Percentiles rank a stretch among this genome's conserved stretches.
phyloP scores from a whole-genome alignment of 164 flowering plant species.

The Pachysandra terminalis region DNA sequence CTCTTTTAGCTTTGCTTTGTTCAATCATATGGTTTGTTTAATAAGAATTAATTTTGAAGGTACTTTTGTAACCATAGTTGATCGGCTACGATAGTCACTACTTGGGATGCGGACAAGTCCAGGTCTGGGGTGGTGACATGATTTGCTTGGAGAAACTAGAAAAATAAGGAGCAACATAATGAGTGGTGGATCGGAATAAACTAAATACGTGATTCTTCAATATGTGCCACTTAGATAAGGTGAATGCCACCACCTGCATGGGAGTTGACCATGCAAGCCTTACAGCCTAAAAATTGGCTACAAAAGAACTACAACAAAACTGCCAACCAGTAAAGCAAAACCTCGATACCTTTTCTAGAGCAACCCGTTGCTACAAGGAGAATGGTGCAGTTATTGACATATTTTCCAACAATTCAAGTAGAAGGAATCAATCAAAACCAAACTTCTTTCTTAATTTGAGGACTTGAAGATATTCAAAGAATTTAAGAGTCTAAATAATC shows the following conservation, averaged over 20 bases:
- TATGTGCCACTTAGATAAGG: neutral
- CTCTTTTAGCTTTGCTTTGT: no score
- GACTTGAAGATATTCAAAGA: neutral
- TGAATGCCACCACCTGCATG: neutral
- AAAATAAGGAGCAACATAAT: neutral
- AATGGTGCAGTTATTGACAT: neutral
- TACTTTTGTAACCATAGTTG: no score
- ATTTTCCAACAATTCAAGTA: neutral
- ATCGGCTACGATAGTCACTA: no score
- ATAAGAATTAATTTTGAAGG: no score
- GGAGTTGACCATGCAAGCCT: neutral
- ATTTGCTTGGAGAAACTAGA: neutral
- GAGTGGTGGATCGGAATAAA: neutral
- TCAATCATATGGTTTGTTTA: no score
- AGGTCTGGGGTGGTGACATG: no score
- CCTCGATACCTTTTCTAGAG: neutral
- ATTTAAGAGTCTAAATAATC: neutral
- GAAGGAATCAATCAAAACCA: neutral
- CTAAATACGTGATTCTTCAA: neutral
- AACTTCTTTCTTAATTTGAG: neutral
- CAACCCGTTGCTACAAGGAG: neutral
- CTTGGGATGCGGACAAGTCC: no score
- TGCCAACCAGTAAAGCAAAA: neutral
- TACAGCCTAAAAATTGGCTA: neutral
- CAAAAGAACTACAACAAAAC: no score